A percentile compares a stretch with the other conserved stretches of the same genome.
These are phyloP conservation scores for Malassezia cuniculi DNA, from an alignment of 1,284 basidiomycete genomes.

Conservation along the genomic window DNA sequence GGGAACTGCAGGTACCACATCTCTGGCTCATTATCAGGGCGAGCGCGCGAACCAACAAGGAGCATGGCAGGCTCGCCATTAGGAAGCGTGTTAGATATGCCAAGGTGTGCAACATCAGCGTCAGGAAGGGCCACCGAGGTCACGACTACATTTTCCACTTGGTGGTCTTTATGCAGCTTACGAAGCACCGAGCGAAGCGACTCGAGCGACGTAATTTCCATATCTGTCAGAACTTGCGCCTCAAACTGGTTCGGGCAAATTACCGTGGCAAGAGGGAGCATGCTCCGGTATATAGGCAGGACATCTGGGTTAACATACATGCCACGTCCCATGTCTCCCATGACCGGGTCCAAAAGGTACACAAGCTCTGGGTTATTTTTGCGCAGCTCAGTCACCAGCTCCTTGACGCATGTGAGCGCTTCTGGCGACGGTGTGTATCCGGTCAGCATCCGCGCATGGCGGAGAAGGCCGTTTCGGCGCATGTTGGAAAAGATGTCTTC, in stretches of 20 bases:
- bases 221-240: slow-evolving; percentile 55
- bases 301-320: slow-evolving; percentile 80
- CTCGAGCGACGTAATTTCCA: slow-evolving; percentile 53
- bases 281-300: slow-evolving; percentile 68
- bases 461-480: slow-evolving; percentile 27
- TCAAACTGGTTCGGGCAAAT: slow-evolving; percentile 99
- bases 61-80: slow-evolving; percentile 30
- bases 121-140: slow-evolving; percentile 58
- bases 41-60: slow-evolving; percentile 43
- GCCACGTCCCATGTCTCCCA: slow-evolving; percentile 49
- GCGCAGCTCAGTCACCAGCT: slow-evolving; percentile 56
- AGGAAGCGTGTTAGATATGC: slow-evolving; percentile 14
- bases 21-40: slow-evolving; percentile 13
- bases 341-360: slow-evolving; percentile 66
- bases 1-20: slow-evolving; percentile 61
- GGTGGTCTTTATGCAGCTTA: slow-evolving; percentile 61
- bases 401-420: slow-evolving; percentile 57
- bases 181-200: slow-evolving; percentile 60
- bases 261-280: slow-evolving; percentile 69
- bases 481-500: slow-evolving; percentile 43
- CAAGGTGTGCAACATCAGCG: slow-evolving; percentile 22
- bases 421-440: slow-evolving; percentile 81
- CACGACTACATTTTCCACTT: slow-evolving; percentile 74
- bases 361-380: slow-evolving; percentile 53
- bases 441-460: slow-evolving; percentile 32